phyloP scores from a whole-genome alignment of 2,329 filamentous ascomycete species.

The Catunica adiposa region DNA sequence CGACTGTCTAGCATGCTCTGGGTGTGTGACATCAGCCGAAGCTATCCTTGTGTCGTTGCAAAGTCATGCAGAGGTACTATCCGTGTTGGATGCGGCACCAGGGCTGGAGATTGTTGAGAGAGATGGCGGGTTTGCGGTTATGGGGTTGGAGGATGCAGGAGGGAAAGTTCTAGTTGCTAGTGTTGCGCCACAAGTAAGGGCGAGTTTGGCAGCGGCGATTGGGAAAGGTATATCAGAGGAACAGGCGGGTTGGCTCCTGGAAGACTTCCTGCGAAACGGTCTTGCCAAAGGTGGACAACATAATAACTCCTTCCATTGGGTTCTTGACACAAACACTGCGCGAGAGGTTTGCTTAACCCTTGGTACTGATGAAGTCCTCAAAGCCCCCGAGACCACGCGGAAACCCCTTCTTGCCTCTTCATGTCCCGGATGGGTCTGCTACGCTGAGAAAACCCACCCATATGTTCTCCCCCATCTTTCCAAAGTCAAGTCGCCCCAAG shows the following conservation, averaged over 20 bases:
- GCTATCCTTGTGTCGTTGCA: constrained; percentile 92
- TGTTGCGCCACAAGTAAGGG: constrained; percentile 78
- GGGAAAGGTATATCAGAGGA: constrained; percentile 52
- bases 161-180: constrained; percentile 77
- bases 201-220: constrained; percentile 74
- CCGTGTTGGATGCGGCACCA: constrained; percentile 55
- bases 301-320: constrained; percentile 69
- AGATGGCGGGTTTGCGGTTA: constrained; percentile 22
- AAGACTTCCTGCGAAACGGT: constrained; percentile 54
- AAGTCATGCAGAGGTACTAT: constrained; percentile 80
- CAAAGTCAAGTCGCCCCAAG: constrained; percentile 83
- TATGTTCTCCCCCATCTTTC: constrained; percentile 85
- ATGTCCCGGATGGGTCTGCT: constrained; percentile 97
- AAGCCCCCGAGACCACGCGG: constrained; percentile 17
- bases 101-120: constrained; percentile 21
- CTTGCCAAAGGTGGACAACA: constrained; percentile 53
- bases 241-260: constrained; percentile 66
- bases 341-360: constrained; percentile 71
- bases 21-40: constrained; percentile 93
- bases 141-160: constrained; percentile 40
- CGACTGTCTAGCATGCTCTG: constrained; percentile 92
- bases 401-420: constrained; percentile 67
- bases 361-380: constrained; percentile 53
- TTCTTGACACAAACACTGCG: constrained; percentile 75
- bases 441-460: constrained; percentile 94